Conservation (phyloP, 2,329 filamentous ascomycete species). For the Colletotrichum australisinense region DNA sequence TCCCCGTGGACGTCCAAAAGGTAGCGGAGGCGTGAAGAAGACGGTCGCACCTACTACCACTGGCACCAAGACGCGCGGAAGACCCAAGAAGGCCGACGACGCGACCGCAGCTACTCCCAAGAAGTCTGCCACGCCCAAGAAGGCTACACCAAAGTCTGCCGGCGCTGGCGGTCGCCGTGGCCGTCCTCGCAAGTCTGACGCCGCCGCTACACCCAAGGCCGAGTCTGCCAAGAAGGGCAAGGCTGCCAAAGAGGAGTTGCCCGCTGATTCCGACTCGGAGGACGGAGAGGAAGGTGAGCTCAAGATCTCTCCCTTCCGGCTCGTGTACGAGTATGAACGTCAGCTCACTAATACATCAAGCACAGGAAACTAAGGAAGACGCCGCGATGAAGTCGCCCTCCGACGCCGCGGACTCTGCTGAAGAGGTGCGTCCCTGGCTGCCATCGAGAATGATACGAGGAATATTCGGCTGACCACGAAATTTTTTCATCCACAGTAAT, state of each 20-base stretch:
- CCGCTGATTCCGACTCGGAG: slow-evolving; percentile 1
- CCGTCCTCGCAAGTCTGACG: slow-evolving; percentile 46
- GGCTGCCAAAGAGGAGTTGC: slow-evolving; percentile 18
- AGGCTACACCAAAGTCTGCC: slow-evolving; percentile 17
- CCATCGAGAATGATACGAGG: slow-evolving; percentile 18
- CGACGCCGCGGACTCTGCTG: slow-evolving; percentile 21
- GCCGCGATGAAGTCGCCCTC: slow-evolving; percentile 10
- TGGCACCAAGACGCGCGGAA: slow-evolving; percentile 42
- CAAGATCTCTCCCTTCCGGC: background rate
- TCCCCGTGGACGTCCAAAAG: slow-evolving; percentile 61
- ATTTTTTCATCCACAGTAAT: slow-evolving; percentile 17
- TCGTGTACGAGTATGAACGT: background rate
- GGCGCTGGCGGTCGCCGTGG: slow-evolving; percentile 41
- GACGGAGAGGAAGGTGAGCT: slow-evolving; percentile 33
- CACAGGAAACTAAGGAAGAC: slow-evolving; percentile 2
- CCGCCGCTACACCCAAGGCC: slow-evolving; percentile 40
- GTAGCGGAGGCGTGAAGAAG: slow-evolving; percentile 48
- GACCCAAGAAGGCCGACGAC: slow-evolving; percentile 44
- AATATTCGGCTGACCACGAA: slow-evolving; percentile 29
- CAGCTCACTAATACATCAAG: slow-evolving; percentile 23
- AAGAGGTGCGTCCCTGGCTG: slow-evolving; percentile 31
- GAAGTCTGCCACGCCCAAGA: slow-evolving; percentile 23
- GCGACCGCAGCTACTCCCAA: background rate
- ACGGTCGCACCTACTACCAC: slow-evolving; percentile 30
- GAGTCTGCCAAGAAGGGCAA: slow-evolving; percentile 36